Evolutionary conservation across 176 grass and related monocot species (phyloP).

Genomic region (Raddia distichophylla): DNA sequence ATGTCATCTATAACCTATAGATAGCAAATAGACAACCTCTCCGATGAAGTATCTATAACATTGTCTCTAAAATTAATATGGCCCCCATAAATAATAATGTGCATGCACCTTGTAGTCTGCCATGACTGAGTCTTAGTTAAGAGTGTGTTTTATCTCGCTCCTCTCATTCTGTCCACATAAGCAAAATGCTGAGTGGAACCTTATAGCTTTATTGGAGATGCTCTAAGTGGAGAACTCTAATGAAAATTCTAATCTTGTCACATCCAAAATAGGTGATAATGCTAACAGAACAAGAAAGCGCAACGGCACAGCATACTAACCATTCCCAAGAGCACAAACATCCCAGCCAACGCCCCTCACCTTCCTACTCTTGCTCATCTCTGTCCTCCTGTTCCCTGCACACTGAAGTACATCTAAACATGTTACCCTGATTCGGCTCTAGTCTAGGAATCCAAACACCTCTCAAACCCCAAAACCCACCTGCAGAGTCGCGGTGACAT

Average conservation of each 20-base stretch:
- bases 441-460: background rate
- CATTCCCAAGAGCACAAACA: slow-evolving; percentile 71
- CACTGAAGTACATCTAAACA: slow-evolving; percentile 36
- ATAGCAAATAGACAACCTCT: too few species aligned
- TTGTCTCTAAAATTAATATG: too few species aligned
- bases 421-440: background rate
- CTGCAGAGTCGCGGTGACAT: slow-evolving; percentile 77
- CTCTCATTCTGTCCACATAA: too few species aligned
- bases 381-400: slow-evolving; percentile 82
- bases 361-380: slow-evolving; percentile 67
- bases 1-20: too few species aligned
- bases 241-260: background rate
- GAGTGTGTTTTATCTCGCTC: too few species aligned
- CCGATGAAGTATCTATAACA: too few species aligned
- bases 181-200: too few species aligned
- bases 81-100: too few species aligned
- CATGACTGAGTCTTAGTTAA: too few species aligned
- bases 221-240: background rate
- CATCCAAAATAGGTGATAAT: background rate
- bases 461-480: slow-evolving; percentile 16
- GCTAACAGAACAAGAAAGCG: background rate
- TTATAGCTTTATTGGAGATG: too few species aligned
- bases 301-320: slow-evolving; percentile 19
- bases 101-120: too few species aligned
- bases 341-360: slow-evolving; percentile 84